Evolutionary conservation across 2,329 filamentous ascomycete genomes (phyloP), one percentile per base, ranked within the genome.

Genomic region (Trichoderma guizhouense): DNA sequence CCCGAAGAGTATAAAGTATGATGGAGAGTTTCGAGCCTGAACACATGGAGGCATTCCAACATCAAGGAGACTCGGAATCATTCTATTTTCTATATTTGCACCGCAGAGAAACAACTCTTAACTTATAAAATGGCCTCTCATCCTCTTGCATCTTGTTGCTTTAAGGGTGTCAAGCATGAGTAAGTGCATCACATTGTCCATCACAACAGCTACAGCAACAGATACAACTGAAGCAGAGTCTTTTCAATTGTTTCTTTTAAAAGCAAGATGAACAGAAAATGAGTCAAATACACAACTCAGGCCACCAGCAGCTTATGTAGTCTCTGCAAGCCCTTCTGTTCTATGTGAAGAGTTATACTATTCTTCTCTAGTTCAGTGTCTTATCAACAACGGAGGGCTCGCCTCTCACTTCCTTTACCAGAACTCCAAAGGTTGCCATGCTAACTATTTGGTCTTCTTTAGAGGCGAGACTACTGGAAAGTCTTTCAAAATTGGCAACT

Each of bases 401-500:
- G 39, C 39, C 39, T 1, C 3, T n/a, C 39, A 47, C 39, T 47
- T 47, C 39, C 39, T 47, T n/a, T 47, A 47, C 11, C 18, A n/a
- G 39, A 3, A 47, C 18, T 11, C 39, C 15, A n/a, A 47, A 47
- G 18, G 14, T 47, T 47, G 7, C 15, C 3, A 47, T n/a, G 39
- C 39, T 47, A 47, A 47, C 39, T 26, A 21, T 53, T 21, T n/a
- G 5, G 18, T 24, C 14, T 26, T 6, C 26, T 32, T 69, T 69
- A 89, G 86, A 14, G 87, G 87, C 74, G 78, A 81, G 34, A 81
- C 87, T 30, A 81, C 80, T 6, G 87, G 87, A 74, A 80, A 83
- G 74, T 73, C 76, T 47, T 79, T 85, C 81, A 86, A 83, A 73
- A 81, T 88, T 72, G 80, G 72, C 39, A 63, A 66, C 62, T 74